Evolutionary conservation across 176 grass and related monocot genomes (phyloP).

Genomic region (Ensete ventricosum): DNA sequence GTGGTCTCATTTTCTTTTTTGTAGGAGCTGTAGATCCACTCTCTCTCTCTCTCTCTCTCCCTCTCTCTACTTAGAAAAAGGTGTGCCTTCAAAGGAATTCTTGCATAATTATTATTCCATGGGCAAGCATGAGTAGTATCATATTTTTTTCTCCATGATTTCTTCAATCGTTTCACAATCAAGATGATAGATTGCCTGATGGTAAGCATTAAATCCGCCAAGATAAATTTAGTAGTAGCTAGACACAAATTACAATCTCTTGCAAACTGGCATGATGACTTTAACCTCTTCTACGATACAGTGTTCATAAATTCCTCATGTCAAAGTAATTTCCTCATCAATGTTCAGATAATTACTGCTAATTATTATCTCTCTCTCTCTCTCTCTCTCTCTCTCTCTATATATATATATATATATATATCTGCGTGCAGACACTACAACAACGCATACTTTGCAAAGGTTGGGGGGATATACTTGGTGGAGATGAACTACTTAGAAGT

Average conservation of each 20-base stretch:
- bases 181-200: neutral
- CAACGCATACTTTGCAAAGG: conserved; percentile 94
- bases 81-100: conserved; percentile 17
- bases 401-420: neutral
- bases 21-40: neutral
- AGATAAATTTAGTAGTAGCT: too few species aligned
- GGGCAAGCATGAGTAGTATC: neutral
- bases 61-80: conserved; percentile 5
- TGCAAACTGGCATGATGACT: too few species aligned
- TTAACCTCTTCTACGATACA: too few species aligned
- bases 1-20: neutral
- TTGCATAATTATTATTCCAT: neutral
- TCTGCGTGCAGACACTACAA: conserved; percentile 67
- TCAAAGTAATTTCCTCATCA: too few species aligned
- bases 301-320: too few species aligned
- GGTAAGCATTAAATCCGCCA: too few species aligned
- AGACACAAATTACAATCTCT: too few species aligned
- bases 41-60: neutral
- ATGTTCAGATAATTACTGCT: too few species aligned
- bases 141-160: too few species aligned
- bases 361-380: too few species aligned
- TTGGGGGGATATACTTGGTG: conserved; percentile 81
- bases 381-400: neutral
- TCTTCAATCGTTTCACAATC: neutral
- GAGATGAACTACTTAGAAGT: conserved; percentile 99